Evolutionary conservation across 2,329 filamentous ascomycete species (phyloP), one percentile per base, ranked within the genome.

Genomic region (Hymenoscyphus fructigenus): DNA sequence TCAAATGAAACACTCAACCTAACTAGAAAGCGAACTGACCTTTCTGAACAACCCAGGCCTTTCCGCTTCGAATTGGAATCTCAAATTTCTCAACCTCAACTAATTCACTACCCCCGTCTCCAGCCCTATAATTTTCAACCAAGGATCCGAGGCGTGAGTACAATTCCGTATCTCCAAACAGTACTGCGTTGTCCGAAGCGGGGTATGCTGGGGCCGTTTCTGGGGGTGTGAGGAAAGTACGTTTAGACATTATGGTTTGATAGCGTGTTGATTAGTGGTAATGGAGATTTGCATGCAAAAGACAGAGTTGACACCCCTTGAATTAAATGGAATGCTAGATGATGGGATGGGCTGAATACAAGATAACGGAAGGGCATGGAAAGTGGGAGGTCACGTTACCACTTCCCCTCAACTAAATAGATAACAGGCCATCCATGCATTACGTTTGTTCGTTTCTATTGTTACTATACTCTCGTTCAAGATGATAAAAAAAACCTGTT

Each of bases 41-140:
- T 70, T 73, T 73, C 56, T 86, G 83, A 0, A 90, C 91, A 58
- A 84, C 81, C 89, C 90, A 95, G 0, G 91, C 91, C 66, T 82
- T 82, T 0, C 89, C 92, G 1, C 88, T 91, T 38, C 91, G 87
- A 34, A 92, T 90, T 0, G 90, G 88, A 32, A 95, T 80, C 1
- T 84, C 84, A 69, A 90, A 89, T 6, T 84, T 79, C 2, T 83
- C 74, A 5, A 80, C 38, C 1, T 82, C 70, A 0, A 59, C 59
- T 61, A 60, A 60, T 68, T 70, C 9, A 50, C 62, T 4, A 34
- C 61, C 1, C 66, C 64, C 15, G 60, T 44, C 44, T 67, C 60
- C 9, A 69, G 63, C 20, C 65, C 59, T 9, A 64, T 66, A 34
- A 71, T 63, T 12, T 67, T 65, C 38, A 15, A 60, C 26, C 6